Base-by-base conservation (phyloP, 192 early-diverging fungal species). In the Coemansia biformis region DNA sequence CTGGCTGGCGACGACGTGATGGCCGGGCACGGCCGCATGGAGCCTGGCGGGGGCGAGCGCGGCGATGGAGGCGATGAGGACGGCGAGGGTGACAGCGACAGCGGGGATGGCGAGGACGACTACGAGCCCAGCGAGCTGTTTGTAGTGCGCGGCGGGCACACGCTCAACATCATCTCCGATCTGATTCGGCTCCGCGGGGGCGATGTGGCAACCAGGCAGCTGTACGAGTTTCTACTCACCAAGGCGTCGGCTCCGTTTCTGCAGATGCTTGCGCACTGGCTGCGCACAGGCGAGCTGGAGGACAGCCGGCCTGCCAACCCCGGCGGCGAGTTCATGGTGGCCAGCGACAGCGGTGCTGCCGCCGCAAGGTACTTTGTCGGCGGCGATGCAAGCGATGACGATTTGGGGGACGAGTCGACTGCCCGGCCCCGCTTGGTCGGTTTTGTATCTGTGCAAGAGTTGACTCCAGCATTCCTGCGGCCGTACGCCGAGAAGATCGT, bases 251-350 rank as follows among this genome's bases (percentile, higher is more conserved):
- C 83, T 32, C 94, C 96, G 1, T 99, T 91, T 53, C 73, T 88
- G 37, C 48, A 63, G 14, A 95, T 93, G 63, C 75, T 99, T 18
- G 66, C 83, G 23, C 77, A 77, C 37, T 99, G 96, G 96, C 89
- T 97, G 45, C 81, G 84, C 51, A 78, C 74, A 13, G 96, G 96
- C 21, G 85, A 91, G 60, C 83, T 99, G 18, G 72, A 81, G n/a
- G 92, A 96, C 57, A 81, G 36, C 51, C 43, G 45, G 47, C 42
- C 54, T 4, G 59, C 38, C 14, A 57, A 21, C 15, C 64, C 86
- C 14, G 75, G 83, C 38, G 81, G 86, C 50, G 96, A 99, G 58
- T 99, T 97, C 59, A 91, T 99, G 87, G 79, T 99, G 24, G 74
- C 82, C 28, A 86, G 87, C 51, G 81, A 80, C 22, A 63, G 73